These are phyloP conservation scores for Hypoxylon sp. DNA, from an alignment of 2,329 filamentous ascomycete genomes.

Conservation along the genomic window DNA sequence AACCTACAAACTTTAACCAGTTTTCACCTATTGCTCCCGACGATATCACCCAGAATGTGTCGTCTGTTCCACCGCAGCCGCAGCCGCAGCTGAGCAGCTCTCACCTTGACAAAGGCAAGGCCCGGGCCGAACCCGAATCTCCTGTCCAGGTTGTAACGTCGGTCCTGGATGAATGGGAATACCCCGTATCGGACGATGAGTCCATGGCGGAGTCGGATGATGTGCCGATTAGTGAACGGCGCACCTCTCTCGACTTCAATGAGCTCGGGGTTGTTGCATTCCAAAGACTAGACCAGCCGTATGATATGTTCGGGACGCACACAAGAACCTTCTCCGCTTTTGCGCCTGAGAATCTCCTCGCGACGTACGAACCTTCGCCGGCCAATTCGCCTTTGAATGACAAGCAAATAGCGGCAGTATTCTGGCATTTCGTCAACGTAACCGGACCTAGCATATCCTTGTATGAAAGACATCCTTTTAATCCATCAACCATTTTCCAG, in stretches of 20 bases:
- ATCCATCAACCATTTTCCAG: conserved; percentile 76
- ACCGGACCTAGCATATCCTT: conserved; percentile 89
- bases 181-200: conserved; percentile 71
- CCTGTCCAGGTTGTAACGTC: conserved; percentile 18
- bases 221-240: conserved; percentile 32
- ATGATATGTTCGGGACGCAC: conserved; percentile 62
- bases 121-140: conserved; percentile 39
- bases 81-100: conserved; percentile 28
- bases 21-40: conserved; percentile 42
- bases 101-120: conserved; percentile 44
- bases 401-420: conserved; percentile 83
- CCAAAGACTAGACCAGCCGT: conserved; percentile 55
- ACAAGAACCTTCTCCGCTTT: conserved; percentile 66
- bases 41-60: conserved; percentile 32
- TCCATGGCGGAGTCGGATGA: conserved; percentile 63
- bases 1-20: conserved; percentile 47
- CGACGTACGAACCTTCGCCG: conserved; percentile 76
- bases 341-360: conserved; percentile 67
- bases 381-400: conserved; percentile 83
- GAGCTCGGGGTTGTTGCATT: conserved; percentile 60
- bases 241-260: conserved; percentile 57
- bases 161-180: conserved; percentile 56
- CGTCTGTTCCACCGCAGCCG: conserved; percentile 35
- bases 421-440: conserved; percentile 92
- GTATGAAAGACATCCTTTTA: conserved; percentile 85